Evolutionary conservation across 306 rosid species (phyloP), one percentile per base, ranked within the genome.

Genomic region (Argentina anserina): DNA sequence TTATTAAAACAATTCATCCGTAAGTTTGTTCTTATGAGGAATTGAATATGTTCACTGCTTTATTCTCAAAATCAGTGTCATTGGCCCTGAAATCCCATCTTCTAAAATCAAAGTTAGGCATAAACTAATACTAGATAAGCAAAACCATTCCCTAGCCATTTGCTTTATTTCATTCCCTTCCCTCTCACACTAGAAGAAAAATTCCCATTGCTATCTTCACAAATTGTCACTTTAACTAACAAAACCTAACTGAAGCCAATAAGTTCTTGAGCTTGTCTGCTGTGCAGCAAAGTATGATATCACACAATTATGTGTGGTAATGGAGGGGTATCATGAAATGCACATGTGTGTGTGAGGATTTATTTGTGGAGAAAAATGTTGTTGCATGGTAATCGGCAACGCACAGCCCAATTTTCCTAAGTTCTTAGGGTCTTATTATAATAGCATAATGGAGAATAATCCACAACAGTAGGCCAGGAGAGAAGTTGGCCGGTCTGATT

Each of bases 41-140:
- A 85, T 80, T 78, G 85, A 85, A 50, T 52, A 69, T 85, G 90
- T 78, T 89, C 77, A 79, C 28, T 37, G 52, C 91, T 85, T 81
- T 83, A 89, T 82, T 89, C 84, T 76, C 45, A 62, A 76, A 73
- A 81, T 71, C 83, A 74, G 50, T 66, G 74, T 59, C 34, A 72
- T 70, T 80, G 74, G 80, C 66, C 81, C 12, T 25, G 61, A 77
- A 62, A 62, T 34, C 72, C 80, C 63, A 61, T 78, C 56, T 58
- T 76, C 71, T 75, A 28, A 50, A 85, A 81, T 78, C 80, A 77
- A 83, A 81, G 85, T 78, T 78, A 64, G 69, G 88, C 78, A 81
- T 82, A 83, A 82, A 81, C 81, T 68, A 77, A 84, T 65, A 47
- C 43, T 68, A 46, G 70, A 84, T 74, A 71, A 78, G 84, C 70